phyloP scores from a whole-genome alignment of 148 eudicot species.

The Fagopyrum tataricum region DNA sequence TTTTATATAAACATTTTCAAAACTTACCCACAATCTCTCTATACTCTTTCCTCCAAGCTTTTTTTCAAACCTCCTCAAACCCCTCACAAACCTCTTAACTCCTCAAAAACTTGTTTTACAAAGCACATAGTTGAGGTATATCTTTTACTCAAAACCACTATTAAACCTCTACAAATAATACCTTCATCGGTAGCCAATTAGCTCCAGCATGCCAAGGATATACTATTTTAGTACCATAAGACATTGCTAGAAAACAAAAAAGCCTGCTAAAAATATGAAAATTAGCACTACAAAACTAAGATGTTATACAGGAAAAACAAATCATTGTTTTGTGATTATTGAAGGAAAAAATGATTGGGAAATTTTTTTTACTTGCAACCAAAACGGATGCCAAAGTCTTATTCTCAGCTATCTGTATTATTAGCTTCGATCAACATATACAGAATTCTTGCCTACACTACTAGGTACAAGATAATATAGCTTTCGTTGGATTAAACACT shows the following conservation, averaged over 20 bases:
- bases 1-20: too few relatives aligned
- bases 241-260: not conserved
- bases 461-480: not conserved
- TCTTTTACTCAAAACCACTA: too few relatives aligned
- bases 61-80: too few relatives aligned
- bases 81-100: too few relatives aligned
- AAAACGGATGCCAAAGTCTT: not conserved
- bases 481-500: not conserved
- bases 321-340: not conserved
- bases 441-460: not conserved
- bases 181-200: slow-evolving; percentile 5
- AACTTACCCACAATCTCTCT: too few relatives aligned
- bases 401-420: not conserved
- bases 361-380: not conserved
- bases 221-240: not conserved
- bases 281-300: not conserved
- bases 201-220: not conserved
- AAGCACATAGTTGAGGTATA: too few relatives aligned
- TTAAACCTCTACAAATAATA: too few relatives aligned
- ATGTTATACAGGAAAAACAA: not conserved
- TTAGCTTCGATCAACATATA: not conserved
- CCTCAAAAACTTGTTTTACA: too few relatives aligned
- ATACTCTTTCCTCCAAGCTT: too few relatives aligned
- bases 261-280: not conserved
- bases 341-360: not conserved